A percentile compares a stretch with the other conserved stretches of the same genome.
phyloP scores from a whole-genome alignment of 805 yeast species.

The Kazachstania psychrophila region DNA sequence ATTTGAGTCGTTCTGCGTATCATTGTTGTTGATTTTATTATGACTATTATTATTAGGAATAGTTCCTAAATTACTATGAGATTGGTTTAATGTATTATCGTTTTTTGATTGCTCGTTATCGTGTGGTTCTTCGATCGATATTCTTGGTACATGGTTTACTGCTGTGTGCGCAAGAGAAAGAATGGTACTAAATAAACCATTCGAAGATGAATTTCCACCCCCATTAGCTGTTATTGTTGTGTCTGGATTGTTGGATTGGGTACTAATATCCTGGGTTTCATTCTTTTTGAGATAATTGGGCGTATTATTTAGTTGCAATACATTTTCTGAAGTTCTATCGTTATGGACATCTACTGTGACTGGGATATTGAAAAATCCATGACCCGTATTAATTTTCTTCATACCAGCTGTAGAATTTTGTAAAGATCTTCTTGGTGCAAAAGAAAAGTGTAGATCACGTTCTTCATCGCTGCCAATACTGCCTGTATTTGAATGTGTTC shows the following conservation, averaged over 20 bases:
- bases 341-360: conserved; percentile 12
- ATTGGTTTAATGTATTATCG: too few species aligned
- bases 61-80: too few species aligned
- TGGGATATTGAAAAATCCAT: conserved; percentile 18
- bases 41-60: too few species aligned
- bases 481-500: conserved; percentile 1
- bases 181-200: conserved; percentile 37
- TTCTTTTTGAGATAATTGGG: too few species aligned
- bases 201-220: conserved; percentile 5
- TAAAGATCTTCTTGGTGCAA: conserved; percentile 15
- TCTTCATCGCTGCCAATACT: not conserved
- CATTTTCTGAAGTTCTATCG: not conserved
- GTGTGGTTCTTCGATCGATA: conserved; percentile 3
- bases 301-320: not conserved
- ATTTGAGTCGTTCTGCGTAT: not conserved
- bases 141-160: conserved; percentile 26
- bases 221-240: not conserved
- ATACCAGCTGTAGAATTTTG: conserved; percentile 17
- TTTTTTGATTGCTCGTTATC: too few species aligned
- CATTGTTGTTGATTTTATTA: not conserved
- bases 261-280: not conserved
- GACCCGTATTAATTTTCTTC: conserved; percentile 7
- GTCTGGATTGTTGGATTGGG: not conserved
- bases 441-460: conserved; percentile 6
- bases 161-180: conserved; percentile 42